phyloP scores from a whole-genome alignment of 306 rosid genomes.

The Hippophae rhamnoides region DNA sequence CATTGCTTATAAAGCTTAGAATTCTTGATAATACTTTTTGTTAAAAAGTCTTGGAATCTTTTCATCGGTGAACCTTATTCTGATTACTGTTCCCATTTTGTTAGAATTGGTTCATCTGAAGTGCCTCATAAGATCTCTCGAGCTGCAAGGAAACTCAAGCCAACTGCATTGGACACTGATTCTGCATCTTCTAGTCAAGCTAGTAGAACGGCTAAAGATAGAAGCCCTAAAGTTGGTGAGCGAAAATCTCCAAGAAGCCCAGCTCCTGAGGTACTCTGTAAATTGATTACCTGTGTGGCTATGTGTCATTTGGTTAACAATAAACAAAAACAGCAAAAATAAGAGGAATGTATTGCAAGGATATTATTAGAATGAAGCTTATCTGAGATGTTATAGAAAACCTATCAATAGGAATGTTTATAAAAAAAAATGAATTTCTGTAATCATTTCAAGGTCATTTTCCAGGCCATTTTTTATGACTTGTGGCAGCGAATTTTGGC shows the following conservation, averaged over 20 bases:
- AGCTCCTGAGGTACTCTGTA: conserved; percentile 52
- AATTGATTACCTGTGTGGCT: background rate
- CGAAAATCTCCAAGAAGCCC: conserved; percentile 85
- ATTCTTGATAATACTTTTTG: background rate
- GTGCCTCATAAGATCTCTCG: conserved; percentile 65
- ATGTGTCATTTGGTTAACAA: background rate
- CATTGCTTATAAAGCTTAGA: too few species aligned
- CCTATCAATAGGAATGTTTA: background rate
- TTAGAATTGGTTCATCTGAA: conserved; percentile 67
- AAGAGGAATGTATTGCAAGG: background rate
- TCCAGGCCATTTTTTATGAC: too few species aligned
- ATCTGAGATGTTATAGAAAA: background rate
- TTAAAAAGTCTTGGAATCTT: background rate
- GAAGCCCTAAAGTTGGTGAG: conserved; percentile 72
- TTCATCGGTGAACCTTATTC: conserved; percentile 10
- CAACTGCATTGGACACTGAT: conserved; percentile 44
- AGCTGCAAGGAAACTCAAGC: conserved; percentile 53
- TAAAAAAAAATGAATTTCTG: too few species aligned
- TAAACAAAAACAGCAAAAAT: background rate
- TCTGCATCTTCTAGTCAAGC: conserved; percentile 46
- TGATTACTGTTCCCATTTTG: conserved; percentile 10
- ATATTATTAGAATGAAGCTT: too few species aligned
- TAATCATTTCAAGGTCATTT: too few species aligned
- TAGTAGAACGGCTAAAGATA: conserved; percentile 50
- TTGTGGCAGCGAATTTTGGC: too few species aligned